Conservation (phyloP, 2,329 filamentous ascomycete species). For the Alternaria panax region DNA sequence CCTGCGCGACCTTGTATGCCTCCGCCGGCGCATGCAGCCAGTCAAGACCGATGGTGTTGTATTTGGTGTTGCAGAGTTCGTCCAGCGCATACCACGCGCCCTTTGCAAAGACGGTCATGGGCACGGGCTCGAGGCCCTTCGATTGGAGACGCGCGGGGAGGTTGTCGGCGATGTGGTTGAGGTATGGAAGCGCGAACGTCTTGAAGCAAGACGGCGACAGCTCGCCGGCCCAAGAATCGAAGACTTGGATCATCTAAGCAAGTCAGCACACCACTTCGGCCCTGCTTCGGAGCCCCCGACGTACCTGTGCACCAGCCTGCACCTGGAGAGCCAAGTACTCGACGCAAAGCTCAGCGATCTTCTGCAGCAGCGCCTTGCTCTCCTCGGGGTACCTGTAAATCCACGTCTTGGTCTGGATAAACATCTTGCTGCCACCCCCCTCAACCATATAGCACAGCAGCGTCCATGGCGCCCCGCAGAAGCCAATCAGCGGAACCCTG, state of each 20-base stretch:
- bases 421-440: constrained; percentile 93
- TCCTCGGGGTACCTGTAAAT: constrained; percentile 87
- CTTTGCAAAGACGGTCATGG: constrained; percentile 98
- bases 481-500: constrained; percentile 90
- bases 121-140: constrained; percentile 79
- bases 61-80: constrained; percentile 84
- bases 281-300: too few relatives aligned
- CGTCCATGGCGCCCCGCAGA: constrained; percentile 97
- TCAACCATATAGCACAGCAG: constrained; percentile 99
- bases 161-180: constrained; percentile 81
- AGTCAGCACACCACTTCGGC: constrained; percentile 21
- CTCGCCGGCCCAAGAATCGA: constrained; percentile 98
- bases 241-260: constrained; percentile 83
- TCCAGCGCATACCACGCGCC: constrained; percentile 96
- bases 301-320: constrained; percentile 85
- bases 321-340: constrained; percentile 94
- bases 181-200: constrained; percentile 84
- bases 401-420: constrained; percentile 95
- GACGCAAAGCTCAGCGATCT: constrained; percentile 93
- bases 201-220: constrained; percentile 84
- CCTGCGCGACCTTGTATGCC: constrained; percentile 75
- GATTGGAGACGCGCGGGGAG: constrained; percentile 77
- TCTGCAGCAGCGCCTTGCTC: constrained; percentile 81
- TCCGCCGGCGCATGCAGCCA: constrained; percentile 91
- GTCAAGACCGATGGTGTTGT: constrained; percentile 92